Evolutionary conservation across 352 stramenopile species (phyloP).

Genomic region (Phytophthora tubulina): DNA sequence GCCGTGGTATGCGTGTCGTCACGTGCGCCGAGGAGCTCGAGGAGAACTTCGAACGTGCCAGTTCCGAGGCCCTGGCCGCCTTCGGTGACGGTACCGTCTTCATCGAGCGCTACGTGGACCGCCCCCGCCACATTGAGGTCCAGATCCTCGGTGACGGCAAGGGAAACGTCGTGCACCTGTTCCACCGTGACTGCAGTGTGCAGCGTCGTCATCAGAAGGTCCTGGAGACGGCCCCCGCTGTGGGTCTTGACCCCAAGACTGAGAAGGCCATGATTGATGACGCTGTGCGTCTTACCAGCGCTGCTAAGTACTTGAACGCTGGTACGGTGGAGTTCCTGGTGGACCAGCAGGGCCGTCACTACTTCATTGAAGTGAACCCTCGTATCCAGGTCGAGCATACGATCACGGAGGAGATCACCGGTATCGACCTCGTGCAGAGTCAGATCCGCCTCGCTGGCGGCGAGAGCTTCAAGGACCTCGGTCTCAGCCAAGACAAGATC

Average conservation of each 20-base stretch:
- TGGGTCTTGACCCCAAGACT: slow-evolving; percentile 82
- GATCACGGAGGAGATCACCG: slow-evolving; percentile 94
- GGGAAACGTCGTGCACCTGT: slow-evolving; percentile 96
- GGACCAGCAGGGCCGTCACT: slow-evolving; percentile 92
- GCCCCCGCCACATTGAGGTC: slow-evolving; percentile 97
- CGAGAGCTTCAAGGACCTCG: slow-evolving; percentile 93
- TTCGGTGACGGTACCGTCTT: slow-evolving; percentile 97
- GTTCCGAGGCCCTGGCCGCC: slow-evolving; percentile 84
- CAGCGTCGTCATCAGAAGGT: slow-evolving; percentile 99
- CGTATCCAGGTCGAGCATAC: slow-evolving; percentile 97
- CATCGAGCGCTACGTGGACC: slow-evolving; percentile 96
- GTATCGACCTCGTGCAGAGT: slow-evolving; percentile 97
- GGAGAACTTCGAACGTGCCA: slow-evolving; percentile 90
- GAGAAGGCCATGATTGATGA: slow-evolving; percentile 94
- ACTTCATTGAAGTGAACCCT: slow-evolving; percentile 99
- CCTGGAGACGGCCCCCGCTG: slow-evolving; percentile 94
- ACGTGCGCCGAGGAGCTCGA: slow-evolving; percentile 83
- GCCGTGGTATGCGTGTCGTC: slow-evolving; percentile 97
- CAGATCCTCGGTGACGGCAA: slow-evolving; percentile 97
- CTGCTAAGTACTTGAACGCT: slow-evolving; percentile 96
- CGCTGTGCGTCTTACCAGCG: slow-evolving; percentile 90
- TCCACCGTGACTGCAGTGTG: slow-evolving; percentile 98
- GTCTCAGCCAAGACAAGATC: slow-evolving; percentile 96
- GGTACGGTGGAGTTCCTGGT: slow-evolving; percentile 99
- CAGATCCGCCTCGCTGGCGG: slow-evolving; percentile 96